Base-by-base conservation (phyloP, 768 basidiomycete genomes). In the Gautieria morchelliformis region DNA sequence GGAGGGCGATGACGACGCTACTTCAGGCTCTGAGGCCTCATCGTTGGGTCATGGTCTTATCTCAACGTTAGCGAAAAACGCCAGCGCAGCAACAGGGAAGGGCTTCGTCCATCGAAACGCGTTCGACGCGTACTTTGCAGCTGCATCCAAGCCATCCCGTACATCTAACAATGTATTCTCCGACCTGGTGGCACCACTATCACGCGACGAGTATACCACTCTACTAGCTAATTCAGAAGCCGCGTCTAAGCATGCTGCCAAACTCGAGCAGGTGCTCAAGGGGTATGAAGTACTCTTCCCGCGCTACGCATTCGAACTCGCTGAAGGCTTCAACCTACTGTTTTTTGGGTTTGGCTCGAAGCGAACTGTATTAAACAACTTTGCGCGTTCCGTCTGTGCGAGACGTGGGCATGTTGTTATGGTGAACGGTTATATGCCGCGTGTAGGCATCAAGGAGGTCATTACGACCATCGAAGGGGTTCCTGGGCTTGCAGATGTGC, bases 331-430 rank as follows among this genome's bases (percentile, higher is more conserved):
- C 75, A 93, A 90, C 68, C 72, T 97, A 45, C 69, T 94, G 19
- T 84, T 91, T 68, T 91, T 92, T 64, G 95, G 95, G 1, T 81
- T 83, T 64, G 95, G 95, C 5, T 94, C 91, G 19, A 99, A 99
- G 68, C 77, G 90, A 56, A 68, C 66, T 17, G 62, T 87, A 9
- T 73, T 99, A 33, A 89, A 95, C 66, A 73, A 79, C 20, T 89
- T 96, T 56, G 91, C 87, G 1, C 72, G 67, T 4, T 71, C 77
- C 0, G 66, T 71, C 20, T 81, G 88, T 60, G 69, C 79, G 7
- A 79, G 74, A 53, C 68, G 66, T 0, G 91, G 92, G 0, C 79
- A 89, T 60, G 85, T 90, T 45, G 79, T 91, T 55, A 74, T 93
- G 20, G 78, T 84, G 24, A 89, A 95, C 63, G 91, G 82, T 0